Base-by-base conservation (phyloP, 2,329 filamentous ascomycete genomes). In the Aspergillus fumigatus region DNA sequence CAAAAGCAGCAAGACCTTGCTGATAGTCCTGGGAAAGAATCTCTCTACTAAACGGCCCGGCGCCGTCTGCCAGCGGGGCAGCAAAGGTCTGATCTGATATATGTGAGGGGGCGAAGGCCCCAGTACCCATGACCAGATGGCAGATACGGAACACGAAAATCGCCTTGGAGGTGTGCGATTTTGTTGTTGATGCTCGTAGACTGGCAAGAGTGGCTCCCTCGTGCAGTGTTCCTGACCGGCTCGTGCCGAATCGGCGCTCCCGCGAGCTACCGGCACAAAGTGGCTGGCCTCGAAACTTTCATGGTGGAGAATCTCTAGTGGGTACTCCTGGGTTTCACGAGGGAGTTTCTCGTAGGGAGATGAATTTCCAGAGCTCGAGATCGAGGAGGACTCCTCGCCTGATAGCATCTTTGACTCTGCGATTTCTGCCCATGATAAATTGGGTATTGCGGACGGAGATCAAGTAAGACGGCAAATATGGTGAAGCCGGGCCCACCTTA, bases 51-150 rank as follows among this genome's bases (percentile, higher is more conserved):
- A 56, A 50, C 67, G 70, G 45, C 63, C 62, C 4, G 72, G 70
- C 27, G 70, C 70, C 41, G 70, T 64, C 59, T 75, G 72, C 60
- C 69, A 69, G 25, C 43, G 59, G 17, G 59, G 65, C 48, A 73
- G 69, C 63, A 65, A 69, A 6, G 72, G 71, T 8, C 63, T 65
- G 52, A 74, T 73, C 25, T 64, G 67, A 54, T 73, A 71, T 29
- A 67, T 66, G 38, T 64, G 66, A 21, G 72, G 70, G 51, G 65
- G 66, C 19, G 62, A 57, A 11, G 72, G 72, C 0, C 71, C 72
- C 19, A 65, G 61, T 32, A 70, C 57, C 67, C 71, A 73, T 4
- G 60, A 27, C 17, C 43, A 48, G 23, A 70, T 64, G 11, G 64
- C 65, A 1, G 64, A 48, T n/a, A 63, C 10, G 7, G 62, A 61